Percentiles rank a stretch among this genome's conserved stretches.
Evolutionary conservation across 352 stramenopile species (phyloP).

Genomic region (Albugo laibachii): DNA sequence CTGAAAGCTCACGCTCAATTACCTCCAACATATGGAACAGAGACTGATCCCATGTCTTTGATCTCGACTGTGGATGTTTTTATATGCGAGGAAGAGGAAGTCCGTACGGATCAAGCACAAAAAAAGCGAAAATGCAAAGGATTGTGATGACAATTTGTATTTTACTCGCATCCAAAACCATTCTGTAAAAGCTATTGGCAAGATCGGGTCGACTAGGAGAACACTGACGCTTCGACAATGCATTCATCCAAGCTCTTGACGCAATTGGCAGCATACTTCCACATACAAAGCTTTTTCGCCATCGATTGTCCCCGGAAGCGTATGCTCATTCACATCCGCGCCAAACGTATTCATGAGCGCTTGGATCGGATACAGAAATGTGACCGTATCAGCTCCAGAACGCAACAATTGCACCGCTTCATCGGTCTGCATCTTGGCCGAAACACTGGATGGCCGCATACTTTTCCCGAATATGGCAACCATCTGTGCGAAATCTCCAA

Average conservation of each 20-base stretch:
- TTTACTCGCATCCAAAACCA: too few relatives aligned
- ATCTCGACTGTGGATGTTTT: slow-evolving; percentile 34
- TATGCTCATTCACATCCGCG: slow-evolving; percentile 36
- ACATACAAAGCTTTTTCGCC: slow-evolving; percentile 21
- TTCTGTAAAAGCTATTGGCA: too few relatives aligned
- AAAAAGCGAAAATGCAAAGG: slow-evolving; percentile 21
- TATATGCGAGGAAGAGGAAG: too few relatives aligned
- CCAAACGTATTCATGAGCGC: not conserved
- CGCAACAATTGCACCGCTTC: slow-evolving; percentile 9
- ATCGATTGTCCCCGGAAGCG: slow-evolving; percentile 13
- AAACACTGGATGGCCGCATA: slow-evolving; percentile 7
- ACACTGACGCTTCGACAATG: not conserved
- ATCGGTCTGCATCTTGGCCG: slow-evolving; percentile 5
- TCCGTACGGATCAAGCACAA: slow-evolving; percentile 6
- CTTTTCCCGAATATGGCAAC: too few relatives aligned
- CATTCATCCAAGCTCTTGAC: not conserved
- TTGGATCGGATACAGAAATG: slow-evolving; percentile 69
- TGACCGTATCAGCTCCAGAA: slow-evolving; percentile 41
- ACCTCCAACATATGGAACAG: slow-evolving; percentile 14
- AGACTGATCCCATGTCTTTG: slow-evolving; percentile 32
- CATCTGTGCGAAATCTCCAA: slow-evolving; percentile 30
- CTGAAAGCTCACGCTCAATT: slow-evolving; percentile 15
- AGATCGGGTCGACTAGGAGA: not conserved
- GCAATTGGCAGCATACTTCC: slow-evolving; percentile 40
- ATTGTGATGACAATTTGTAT: slow-evolving; percentile 1